A percentile compares a stretch with the other conserved stretches of the same genome.
Evolutionary conservation across 768 basidiomycete species (phyloP).

Genomic region (Leccinum longicurvipes): DNA sequence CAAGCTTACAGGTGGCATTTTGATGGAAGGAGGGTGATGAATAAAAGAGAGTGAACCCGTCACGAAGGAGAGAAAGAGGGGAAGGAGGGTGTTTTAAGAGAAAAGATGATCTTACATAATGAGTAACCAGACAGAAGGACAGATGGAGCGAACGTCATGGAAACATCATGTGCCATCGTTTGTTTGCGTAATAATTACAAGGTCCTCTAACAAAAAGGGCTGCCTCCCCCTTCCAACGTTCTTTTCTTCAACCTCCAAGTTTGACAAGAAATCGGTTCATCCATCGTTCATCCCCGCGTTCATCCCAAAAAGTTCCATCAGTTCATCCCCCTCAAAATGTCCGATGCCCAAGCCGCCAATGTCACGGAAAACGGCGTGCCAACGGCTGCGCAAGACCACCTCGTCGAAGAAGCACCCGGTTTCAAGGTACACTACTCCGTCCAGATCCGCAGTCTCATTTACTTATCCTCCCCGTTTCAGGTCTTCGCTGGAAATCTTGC

Average conservation of each 20-base stretch:
- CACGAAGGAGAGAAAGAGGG: constrained; percentile 15
- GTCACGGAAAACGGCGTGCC: constrained; percentile 81
- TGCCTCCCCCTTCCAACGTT: constrained; percentile 22
- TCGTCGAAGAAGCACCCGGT: constrained; percentile 67
- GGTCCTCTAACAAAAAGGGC: no score
- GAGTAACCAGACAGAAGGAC: no score
- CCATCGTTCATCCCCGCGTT: constrained; percentile 54
- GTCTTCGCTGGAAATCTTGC: constrained; percentile 96
- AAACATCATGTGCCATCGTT: constrained; percentile 37
- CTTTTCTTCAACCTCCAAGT: constrained; percentile 77
- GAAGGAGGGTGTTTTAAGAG: background rate
- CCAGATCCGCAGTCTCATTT: constrained; percentile 17
- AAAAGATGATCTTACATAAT: no score
- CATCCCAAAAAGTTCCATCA: constrained; percentile 50
- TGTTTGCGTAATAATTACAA: constrained; percentile 32
- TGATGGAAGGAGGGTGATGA: constrained; percentile 3
- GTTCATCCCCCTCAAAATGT: constrained; percentile 67
- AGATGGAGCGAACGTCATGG: no score
- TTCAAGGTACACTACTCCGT: constrained; percentile 60
- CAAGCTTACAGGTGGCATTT: constrained; percentile 48
- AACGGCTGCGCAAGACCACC: constrained; percentile 67
- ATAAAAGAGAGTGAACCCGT: constrained; percentile 1
- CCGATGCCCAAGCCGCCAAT: constrained; percentile 86
- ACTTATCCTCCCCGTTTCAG: constrained; percentile 37
- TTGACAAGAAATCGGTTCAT: constrained; percentile 84